Base-by-base conservation (phyloP, 2,329 filamentous ascomycete species). In the Acephala macrosclerotiorum region DNA sequence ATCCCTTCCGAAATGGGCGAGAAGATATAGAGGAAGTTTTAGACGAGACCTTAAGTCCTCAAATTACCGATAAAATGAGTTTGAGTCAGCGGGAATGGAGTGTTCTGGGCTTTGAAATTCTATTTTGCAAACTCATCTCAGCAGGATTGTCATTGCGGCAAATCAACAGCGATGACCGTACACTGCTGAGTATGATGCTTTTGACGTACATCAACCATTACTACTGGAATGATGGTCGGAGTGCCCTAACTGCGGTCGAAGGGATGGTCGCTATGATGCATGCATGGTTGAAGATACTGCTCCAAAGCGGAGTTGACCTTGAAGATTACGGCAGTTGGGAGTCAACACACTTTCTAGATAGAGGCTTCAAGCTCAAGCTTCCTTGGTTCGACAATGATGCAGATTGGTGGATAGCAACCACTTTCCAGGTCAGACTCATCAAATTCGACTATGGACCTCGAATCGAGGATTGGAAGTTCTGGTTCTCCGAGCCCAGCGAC, bases 391-490 rank as follows among this genome's bases (percentile, higher is more conserved):
- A 12, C 18, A 22, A 49, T 3, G 5, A n/a, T 22, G 6, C 20
- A 33, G 4, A 33, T 33, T 9, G 29, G 29, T 20, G 2, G 42
- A n/a, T 4, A 4, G 18, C 8, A 7, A 45, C 2, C 16, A n/a
- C 3, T 7, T 49, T 22, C n/a, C n/a, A 49, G 14, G 7, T 49
- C 11, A 49, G 45, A 49, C 45, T 49, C 2, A 49, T 22, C 58
- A 29, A 12, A 3, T 69, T 64, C 35, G 22, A 20, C 11, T 61
- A 63, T 25, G 66, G 67, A 3, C 61, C 63, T 14, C 9, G 38
- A 47, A 14, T 55, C 14, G 36, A 65, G n/a, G 66, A 70, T 47
- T 66, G 68, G 68, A 6, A 51, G 4, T 57, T 70, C 7, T 66
- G 45, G 57, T 35, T 45, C 1, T n/a, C 26, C 12, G 60, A 61